Conservation (phyloP, 495 filamentous ascomycete species). For the Neurospora sp. region DNA sequence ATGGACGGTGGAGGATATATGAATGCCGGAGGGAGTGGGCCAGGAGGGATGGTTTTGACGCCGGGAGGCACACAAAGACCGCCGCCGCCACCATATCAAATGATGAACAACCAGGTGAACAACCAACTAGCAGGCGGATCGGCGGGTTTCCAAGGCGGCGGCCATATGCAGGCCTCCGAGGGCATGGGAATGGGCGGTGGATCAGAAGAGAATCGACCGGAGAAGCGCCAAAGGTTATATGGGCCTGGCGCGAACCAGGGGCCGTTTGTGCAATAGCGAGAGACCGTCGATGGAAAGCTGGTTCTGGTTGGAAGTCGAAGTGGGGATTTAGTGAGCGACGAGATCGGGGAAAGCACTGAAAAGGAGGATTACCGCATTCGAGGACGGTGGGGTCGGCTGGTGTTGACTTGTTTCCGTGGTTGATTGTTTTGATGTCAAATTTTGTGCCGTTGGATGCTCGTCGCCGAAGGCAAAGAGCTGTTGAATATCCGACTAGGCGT, state of each 20-base stretch:
- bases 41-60: slow-evolving; percentile 34
- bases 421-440: neutral
- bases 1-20: slow-evolving; percentile 33
- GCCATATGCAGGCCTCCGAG: slow-evolving; percentile 16
- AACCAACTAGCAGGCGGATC: slow-evolving; percentile 6
- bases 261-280: slow-evolving; percentile 11
- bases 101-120: neutral
- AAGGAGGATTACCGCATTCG: neutral
- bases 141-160: slow-evolving; percentile 13
- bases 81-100: neutral
- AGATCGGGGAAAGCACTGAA: neutral
- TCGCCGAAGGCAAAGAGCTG: neutral
- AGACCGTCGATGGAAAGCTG: neutral
- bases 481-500: neutral
- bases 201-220: slow-evolving; percentile 20
- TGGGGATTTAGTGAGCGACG: neutral
- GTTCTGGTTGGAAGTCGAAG: neutral
- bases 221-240: slow-evolving; percentile 31
- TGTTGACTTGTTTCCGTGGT: neutral
- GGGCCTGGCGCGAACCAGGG: slow-evolving; percentile 19
- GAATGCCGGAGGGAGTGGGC: slow-evolving; percentile 25
- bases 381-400: neutral
- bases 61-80: slow-evolving; percentile 29
- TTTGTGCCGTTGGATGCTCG: neutral
- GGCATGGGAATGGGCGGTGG: slow-evolving; percentile 8